Conservation (phyloP, 139 green algal genomes). For the Mesotaenium endlicherianum region DNA sequence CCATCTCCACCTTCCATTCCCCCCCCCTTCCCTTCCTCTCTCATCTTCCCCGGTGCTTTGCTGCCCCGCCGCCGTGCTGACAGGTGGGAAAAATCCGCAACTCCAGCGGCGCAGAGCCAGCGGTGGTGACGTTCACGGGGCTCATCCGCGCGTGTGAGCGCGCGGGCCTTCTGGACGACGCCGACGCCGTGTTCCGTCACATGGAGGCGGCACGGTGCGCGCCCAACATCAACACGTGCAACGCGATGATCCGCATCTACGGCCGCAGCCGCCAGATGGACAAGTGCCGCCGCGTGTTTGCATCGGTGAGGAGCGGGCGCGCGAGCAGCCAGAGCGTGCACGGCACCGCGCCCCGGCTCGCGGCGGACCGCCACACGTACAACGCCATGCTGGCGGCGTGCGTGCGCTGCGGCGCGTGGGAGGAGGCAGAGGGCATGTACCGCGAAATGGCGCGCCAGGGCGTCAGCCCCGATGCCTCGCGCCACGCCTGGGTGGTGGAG, state of each 20-base stretch:
- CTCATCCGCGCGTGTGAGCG: constrained; percentile 12
- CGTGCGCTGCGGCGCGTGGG: constrained; percentile 3
- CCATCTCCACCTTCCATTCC: neutral
- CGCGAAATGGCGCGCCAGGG: constrained; percentile 1
- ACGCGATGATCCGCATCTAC: constrained; percentile 17
- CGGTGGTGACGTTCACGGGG: constrained; percentile 19
- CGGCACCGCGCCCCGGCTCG: neutral
- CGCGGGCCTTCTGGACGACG: neutral
- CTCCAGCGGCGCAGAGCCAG: neutral
- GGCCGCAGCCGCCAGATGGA: neutral
- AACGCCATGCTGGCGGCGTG: neutral
- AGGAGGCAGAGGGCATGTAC: neutral
- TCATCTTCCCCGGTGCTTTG: neutral
- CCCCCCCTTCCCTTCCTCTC: neutral
- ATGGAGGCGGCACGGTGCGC: constrained; percentile 1
- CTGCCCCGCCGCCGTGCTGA: no score
- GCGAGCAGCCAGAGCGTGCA: neutral
- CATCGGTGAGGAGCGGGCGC: neutral
- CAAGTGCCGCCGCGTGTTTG: neutral
- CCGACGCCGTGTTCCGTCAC: neutral
- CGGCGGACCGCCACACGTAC: neutral
- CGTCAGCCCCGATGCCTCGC: neutral
- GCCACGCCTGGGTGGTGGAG: constrained; percentile 3
- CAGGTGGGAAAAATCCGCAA: constrained; percentile 18
- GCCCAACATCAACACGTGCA: constrained; percentile 15